Evolutionary conservation across 2,329 filamentous ascomycete species (phyloP).

Genomic region (Ceratocystis cubensis): DNA sequence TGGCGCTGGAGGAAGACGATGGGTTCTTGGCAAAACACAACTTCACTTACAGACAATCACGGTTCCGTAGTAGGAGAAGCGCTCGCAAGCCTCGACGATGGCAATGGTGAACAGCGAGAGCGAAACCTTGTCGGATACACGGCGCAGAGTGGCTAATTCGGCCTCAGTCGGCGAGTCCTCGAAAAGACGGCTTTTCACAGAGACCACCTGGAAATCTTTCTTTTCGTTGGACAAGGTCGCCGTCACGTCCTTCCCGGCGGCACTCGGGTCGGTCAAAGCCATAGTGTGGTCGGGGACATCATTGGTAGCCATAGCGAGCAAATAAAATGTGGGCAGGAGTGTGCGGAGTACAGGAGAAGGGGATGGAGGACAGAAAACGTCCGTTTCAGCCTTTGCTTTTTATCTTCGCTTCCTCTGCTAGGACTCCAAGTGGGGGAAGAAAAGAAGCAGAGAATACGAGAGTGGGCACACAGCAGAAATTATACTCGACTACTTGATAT

Average conservation of each 20-base stretch:
- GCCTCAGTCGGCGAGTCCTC: slow-evolving; percentile 35
- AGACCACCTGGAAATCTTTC: slow-evolving; percentile 23
- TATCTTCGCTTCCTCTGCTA: background rate
- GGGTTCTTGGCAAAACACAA: background rate
- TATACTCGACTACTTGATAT: background rate
- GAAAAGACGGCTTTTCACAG: slow-evolving; percentile 23
- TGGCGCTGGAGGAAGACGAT: background rate
- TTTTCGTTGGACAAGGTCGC: slow-evolving; percentile 26
- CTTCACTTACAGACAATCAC: slow-evolving; percentile 46
- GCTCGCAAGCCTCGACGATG: slow-evolving; percentile 57
- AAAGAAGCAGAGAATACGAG: background rate
- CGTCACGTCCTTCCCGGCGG: slow-evolving; percentile 22
- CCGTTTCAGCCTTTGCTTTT: background rate
- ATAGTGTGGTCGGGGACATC: slow-evolving; percentile 30
- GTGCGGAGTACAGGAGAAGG: background rate
- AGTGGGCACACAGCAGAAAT: background rate
- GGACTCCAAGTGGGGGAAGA: background rate
- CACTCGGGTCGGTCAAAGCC: slow-evolving; percentile 25
- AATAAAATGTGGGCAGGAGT: background rate
- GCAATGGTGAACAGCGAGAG: slow-evolving; percentile 50
- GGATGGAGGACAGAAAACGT: background rate
- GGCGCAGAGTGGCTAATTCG: slow-evolving; percentile 40
- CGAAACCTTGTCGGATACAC: slow-evolving; percentile 46
- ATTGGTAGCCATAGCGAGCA: slow-evolving; percentile 26
- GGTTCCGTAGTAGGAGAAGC: slow-evolving; percentile 61